These are phyloP conservation scores for Trichosanthes cucumerina DNA, from an alignment of 306 rosid genomes.

Conservation along the genomic window DNA sequence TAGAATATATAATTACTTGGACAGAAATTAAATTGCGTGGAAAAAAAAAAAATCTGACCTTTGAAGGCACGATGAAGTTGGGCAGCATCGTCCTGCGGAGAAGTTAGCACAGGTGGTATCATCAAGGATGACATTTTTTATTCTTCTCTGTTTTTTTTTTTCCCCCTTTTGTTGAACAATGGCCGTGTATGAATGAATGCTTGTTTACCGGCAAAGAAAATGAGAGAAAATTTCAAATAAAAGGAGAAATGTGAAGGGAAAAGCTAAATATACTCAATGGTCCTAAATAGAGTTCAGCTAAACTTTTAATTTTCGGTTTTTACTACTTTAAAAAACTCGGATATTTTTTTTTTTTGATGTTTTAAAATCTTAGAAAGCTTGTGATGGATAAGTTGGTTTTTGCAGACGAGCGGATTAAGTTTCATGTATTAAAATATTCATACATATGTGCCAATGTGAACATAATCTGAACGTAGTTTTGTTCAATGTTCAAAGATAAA, in stretches of 20 bases:
- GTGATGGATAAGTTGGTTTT: no score
- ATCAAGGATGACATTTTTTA: slow-evolving; percentile 35
- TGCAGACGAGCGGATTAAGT: no score
- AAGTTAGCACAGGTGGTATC: slow-evolving; percentile 43
- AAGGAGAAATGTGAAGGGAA: neutral
- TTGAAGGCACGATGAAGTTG: slow-evolving; percentile 74
- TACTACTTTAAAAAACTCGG: no score
- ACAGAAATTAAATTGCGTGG: neutral
- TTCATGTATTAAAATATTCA: no score
- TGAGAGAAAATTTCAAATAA: neutral
- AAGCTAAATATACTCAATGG: no score
- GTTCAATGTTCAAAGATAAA: no score
- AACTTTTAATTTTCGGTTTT: no score
- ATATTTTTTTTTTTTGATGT: no score
- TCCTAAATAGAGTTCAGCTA: no score
- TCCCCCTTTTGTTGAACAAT: neutral
- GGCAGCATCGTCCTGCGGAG: slow-evolving; percentile 59
- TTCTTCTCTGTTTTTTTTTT: neutral
- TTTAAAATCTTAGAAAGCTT: no score
- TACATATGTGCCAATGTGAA: no score
- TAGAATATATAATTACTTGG: neutral
- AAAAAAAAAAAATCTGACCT: slow-evolving; percentile 18
- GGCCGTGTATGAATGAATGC: neutral
- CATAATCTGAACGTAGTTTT: no score
- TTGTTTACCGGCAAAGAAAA: neutral